These are phyloP conservation scores for Cyamopsis tetragonoloba DNA, from an alignment of 306 rosid genomes.

Conservation along the genomic window DNA sequence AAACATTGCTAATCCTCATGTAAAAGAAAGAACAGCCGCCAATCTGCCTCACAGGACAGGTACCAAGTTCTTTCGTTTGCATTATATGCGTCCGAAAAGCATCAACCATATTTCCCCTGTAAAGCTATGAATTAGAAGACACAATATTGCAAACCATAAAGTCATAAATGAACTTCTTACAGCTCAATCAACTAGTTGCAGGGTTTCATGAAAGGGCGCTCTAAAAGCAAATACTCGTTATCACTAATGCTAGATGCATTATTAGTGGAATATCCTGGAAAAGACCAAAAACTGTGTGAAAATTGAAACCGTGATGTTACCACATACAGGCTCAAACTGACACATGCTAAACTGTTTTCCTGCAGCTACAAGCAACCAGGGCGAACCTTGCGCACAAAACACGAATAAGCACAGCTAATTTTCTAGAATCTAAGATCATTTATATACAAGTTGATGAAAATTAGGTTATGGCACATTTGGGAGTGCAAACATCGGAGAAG, in stretches of 20 bases:
- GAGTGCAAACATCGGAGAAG: not conserved
- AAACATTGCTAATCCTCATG: slow-evolving; percentile 93
- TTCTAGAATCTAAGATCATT: not conserved
- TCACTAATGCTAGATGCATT: slow-evolving; percentile 16
- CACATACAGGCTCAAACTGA: not conserved
- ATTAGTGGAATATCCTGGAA: not conserved
- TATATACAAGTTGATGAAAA: not conserved
- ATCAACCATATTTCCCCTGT: slow-evolving; percentile 99
- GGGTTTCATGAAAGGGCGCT: not conserved
- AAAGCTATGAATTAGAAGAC: slow-evolving; percentile 9
- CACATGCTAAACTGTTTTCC: not conserved
- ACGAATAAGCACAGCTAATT: not conserved
- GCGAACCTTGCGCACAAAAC: not conserved
- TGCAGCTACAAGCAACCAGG: not conserved
- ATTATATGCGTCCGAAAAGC: slow-evolving; percentile 92
- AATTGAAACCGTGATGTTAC: not conserved
- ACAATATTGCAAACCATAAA: not conserved
- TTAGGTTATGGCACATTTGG: not conserved
- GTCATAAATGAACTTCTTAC: not conserved
- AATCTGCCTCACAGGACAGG: slow-evolving; percentile 97
- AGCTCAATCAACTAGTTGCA: slow-evolving; percentile 14
- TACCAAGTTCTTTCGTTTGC: slow-evolving; percentile 98
- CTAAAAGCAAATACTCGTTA: not conserved
- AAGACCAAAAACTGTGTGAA: not conserved
- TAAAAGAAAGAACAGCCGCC: slow-evolving; percentile 96